Evolutionary conservation across 768 basidiomycete genomes (phyloP).

Genomic region (Lyophyllum atratum): DNA sequence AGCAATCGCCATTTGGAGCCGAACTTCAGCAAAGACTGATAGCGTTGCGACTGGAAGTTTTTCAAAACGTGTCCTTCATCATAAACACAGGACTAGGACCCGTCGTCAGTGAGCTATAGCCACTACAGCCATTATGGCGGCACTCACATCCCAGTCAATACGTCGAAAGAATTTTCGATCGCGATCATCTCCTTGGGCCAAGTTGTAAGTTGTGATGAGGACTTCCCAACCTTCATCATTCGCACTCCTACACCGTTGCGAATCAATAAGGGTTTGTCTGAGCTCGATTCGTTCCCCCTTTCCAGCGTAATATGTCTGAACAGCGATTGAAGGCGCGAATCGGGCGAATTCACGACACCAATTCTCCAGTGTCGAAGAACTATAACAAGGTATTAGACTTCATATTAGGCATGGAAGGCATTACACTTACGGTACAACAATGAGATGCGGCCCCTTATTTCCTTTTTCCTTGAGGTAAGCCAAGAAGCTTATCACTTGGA

Average conservation of each 20-base stretch:
- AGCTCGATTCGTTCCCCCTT: constrained; percentile 83
- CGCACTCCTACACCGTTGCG: constrained; percentile 47
- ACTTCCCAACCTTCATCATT: constrained; percentile 82
- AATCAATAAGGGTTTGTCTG: constrained; percentile 70
- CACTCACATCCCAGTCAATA: constrained; percentile 88
- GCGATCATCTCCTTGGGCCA: constrained; percentile 86
- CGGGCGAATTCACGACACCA: constrained; percentile 96
- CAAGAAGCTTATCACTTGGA: constrained; percentile 97
- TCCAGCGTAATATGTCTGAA: constrained; percentile 92
- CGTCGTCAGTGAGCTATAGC: not conserved
- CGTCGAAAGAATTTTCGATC: constrained; percentile 93
- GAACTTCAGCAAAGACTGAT: constrained; percentile 84
- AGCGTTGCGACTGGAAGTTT: constrained; percentile 97
- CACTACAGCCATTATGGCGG: not conserved
- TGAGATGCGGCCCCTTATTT: constrained; percentile 82
- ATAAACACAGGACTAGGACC: constrained; percentile 82
- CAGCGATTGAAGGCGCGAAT: constrained; percentile 83
- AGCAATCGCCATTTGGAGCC: constrained; percentile 88
- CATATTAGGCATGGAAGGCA: not conserved
- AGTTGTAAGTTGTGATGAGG: constrained; percentile 92
- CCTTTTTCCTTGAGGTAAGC: constrained; percentile 84
- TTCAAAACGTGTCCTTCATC: constrained; percentile 98
- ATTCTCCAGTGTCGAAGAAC: constrained; percentile 95
- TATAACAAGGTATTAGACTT: constrained; percentile 29
- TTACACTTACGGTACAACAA: constrained; percentile 87